Evolutionary conservation across 2,329 filamentous ascomycete genomes (phyloP).

Genomic region (Blastomyces emzantsi): DNA sequence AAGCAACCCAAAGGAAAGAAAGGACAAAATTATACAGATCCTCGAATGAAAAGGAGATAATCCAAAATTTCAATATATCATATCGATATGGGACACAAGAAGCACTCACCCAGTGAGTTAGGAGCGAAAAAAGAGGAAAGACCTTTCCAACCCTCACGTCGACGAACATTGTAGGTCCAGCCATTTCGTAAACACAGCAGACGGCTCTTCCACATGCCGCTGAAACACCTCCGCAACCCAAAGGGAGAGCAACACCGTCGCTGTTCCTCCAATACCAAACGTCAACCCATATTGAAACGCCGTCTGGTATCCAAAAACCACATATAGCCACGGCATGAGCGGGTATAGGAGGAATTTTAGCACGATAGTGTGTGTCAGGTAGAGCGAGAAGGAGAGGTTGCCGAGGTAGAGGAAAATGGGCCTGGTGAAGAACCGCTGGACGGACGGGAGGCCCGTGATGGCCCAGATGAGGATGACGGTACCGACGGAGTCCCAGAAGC

Average conservation of each 20-base stretch:
- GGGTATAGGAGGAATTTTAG: conserved; percentile 39
- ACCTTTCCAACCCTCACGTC: neutral
- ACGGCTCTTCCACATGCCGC: conserved; percentile 46
- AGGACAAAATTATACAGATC: neutral
- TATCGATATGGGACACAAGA: neutral
- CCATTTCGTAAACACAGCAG: conserved; percentile 44
- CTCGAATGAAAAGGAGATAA: neutral
- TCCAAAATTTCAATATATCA: neutral
- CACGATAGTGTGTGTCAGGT: conserved; percentile 40
- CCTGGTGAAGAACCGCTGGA: conserved; percentile 36
- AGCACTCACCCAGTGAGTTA: neutral
- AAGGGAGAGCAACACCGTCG: conserved; percentile 37
- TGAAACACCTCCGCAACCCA: conserved; percentile 54
- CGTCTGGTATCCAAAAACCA: conserved; percentile 32
- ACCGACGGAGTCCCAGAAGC: conserved; percentile 38
- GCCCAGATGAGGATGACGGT: conserved; percentile 36
- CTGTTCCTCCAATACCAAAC: conserved; percentile 32
- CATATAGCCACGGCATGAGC: conserved; percentile 36
- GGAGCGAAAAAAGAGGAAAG: neutral
- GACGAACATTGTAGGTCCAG: conserved; percentile 28
- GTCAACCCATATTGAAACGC: conserved; percentile 33
- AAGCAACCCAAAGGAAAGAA: neutral
- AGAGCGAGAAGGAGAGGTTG: conserved; percentile 41
- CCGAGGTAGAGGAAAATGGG: conserved; percentile 39
- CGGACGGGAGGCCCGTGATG: conserved; percentile 33